Evolutionary conservation across 2,329 filamentous ascomycete genomes (phyloP), one percentile per base, ranked within the genome.

Genomic region (Arthrinium puccinioides): DNA sequence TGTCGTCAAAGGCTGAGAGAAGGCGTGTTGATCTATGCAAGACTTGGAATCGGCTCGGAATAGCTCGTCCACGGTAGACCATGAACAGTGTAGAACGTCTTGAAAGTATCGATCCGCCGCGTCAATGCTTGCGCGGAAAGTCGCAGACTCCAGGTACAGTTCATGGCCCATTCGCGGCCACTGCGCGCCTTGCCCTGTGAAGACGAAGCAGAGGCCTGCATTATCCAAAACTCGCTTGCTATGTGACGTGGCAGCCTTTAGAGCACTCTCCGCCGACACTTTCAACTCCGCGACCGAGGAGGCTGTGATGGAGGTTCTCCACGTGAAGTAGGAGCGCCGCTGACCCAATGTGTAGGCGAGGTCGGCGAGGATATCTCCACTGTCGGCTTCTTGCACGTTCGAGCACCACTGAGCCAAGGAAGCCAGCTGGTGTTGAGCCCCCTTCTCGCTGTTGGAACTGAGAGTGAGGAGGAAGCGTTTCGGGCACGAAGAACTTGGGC

Each of bases 181-280:
- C 30, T 32, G 30, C 4, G 30, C 30, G 20, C 30, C 30, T 32
- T 32, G 30, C n/a, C 30, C 30, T 13, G 30, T 32, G 30, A 32
- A 32, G 20, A 32, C n/a, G 30, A 32, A 32, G 20, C 30, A 32
- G 4, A 32, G 30, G 8, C 30, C 30, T 11, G 30, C 20, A 11
- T 32, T 14, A 15, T 16, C 30, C 20, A 32, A 5, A 15, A 15
- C 20, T 32, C 20, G 30, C n/a, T 32, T 32, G n/a, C n/a, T 21
- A 6, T 32, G 19, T 15, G 30, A 16, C 20, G n/a, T 6, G 8
- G 9, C 13, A 4, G 20, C 9, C 9, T 32, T 32, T 10, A 6
- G 9, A 10, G 30, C 30, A 16, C 1, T 23, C n/a, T 32, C 20
- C 2, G 30, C n/a, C n/a, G 20, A n/a, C n/a, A 4, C 19, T 23